Evolutionary conservation across 1,284 basidiomycete genomes (phyloP).

Genomic region (Golubevia sp.): DNA sequence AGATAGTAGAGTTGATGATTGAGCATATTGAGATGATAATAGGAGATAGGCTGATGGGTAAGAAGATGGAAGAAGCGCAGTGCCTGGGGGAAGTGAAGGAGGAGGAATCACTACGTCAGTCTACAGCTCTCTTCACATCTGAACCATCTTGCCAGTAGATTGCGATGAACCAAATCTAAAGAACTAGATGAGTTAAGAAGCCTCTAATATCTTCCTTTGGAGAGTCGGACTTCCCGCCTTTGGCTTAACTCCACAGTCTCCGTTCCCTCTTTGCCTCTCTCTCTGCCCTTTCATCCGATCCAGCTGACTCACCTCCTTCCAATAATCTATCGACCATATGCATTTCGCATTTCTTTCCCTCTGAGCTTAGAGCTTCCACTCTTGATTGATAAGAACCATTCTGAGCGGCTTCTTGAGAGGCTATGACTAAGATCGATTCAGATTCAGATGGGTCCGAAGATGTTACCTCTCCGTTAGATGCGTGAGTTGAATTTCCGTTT

Average conservation of each 20-base stretch:
- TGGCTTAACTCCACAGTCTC: no score
- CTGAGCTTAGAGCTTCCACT: not conserved
- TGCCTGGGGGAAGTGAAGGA: slow-evolving; percentile 18
- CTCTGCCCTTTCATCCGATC: no score
- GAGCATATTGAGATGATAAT: slow-evolving; percentile 24
- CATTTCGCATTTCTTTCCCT: slow-evolving; percentile 26
- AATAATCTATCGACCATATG: slow-evolving; percentile 58
- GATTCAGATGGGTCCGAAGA: not conserved
- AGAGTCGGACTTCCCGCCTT: no score
- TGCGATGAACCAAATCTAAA: no score
- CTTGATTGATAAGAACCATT: not conserved
- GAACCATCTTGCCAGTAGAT: no score
- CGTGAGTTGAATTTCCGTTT: not conserved
- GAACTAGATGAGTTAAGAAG: no score
- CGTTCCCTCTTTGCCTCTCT: no score
- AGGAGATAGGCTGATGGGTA: slow-evolving; percentile 35
- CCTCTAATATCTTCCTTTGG: no score
- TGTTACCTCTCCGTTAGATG: not conserved
- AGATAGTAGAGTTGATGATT: slow-evolving; percentile 27
- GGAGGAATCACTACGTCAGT: no score
- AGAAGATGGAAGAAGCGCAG: slow-evolving; percentile 20
- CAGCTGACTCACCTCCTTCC: slow-evolving; percentile 24
- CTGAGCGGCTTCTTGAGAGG: not conserved
- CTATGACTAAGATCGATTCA: not conserved
- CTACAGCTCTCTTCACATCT: no score